Base-by-base conservation (phyloP, 1,284 basidiomycete species). In the Melampsora larici-populina region DNA sequence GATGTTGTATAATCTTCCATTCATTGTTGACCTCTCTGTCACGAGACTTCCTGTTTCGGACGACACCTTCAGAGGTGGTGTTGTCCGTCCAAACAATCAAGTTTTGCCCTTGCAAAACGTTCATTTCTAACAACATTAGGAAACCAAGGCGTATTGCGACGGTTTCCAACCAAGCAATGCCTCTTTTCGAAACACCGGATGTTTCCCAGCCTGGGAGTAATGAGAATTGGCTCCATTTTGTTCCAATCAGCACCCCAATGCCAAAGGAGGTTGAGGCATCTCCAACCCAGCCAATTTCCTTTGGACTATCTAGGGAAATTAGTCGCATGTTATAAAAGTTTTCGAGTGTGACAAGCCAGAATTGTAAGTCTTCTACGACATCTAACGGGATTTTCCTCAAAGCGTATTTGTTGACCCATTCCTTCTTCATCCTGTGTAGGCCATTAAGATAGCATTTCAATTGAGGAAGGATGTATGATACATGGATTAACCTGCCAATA, bases 191-290 rank as follows among this genome's bases (percentile, higher is more conserved):
- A 3, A 13, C 18, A 4, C 5, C 17, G 18, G 13, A 21, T 21
- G n/a, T n/a, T n/a, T n/a, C n/a, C n/a, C 36, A 9, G 40, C n/a
- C 29, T n/a, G 11, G 11, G 9, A 18, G 8, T 26, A 70, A 49
- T 18, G 26, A 24, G 36, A 71, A 71, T 21, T 63, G 70, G 4
- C 29, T n/a, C 70, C 58, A 71, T 29, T 31, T 4, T 2, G 18
- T 24, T 15, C 55, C 29, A 2, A 71, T 2, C 11, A 71, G 1
- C 4, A 36, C 36, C 3, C 5, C 58, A 6, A 71, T 62, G 0
- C 70, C 58, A 40, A 40, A 71, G 13, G 70, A 71, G 13, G 55
- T 71, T 2, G 58, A 60, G 9, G 33, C 24, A 24, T 70, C 69
- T 9, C 69, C 69, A 6, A 70, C 18, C 69, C 69, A 70, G 0